Conservation (phyloP, 164 flowering plant species). For the Litsea cubeba region DNA sequence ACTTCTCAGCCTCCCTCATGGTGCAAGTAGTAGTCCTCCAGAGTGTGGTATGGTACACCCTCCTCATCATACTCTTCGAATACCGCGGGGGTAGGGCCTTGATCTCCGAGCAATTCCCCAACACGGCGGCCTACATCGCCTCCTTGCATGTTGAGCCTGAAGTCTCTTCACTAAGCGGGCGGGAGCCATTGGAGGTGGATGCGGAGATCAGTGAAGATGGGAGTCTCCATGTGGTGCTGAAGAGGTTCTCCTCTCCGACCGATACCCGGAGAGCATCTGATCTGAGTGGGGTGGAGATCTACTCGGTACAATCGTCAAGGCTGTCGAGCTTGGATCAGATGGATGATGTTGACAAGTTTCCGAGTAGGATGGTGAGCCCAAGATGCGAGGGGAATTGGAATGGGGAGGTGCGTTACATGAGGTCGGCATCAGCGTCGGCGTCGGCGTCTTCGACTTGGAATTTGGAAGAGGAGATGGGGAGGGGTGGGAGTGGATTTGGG, state of each 20-base stretch:
- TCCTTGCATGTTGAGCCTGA: conserved; percentile 83
- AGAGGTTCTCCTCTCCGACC: conserved; percentile 27
- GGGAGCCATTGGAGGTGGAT: conserved; percentile 67
- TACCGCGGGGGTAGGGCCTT: conserved; percentile 76
- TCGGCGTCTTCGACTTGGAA: conserved; percentile 64
- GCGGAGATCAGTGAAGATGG: conserved; percentile 87
- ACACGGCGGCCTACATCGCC: conserved; percentile 73
- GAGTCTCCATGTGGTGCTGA: conserved; percentile 66
- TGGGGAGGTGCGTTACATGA: not conserved
- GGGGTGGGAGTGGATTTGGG: conserved; percentile 3
- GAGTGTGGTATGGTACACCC: conserved; percentile 86
- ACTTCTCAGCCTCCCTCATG: conserved; percentile 67
- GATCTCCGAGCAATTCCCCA: conserved; percentile 82
- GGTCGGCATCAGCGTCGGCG: not conserved
- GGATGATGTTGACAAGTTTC: conserved; percentile 71
- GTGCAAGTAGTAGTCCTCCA: conserved; percentile 88
- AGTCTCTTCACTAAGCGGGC: conserved; percentile 72
- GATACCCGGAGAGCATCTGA: conserved; percentile 37
- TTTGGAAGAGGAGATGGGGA: conserved; percentile 59
- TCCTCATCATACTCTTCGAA: conserved; percentile 86
- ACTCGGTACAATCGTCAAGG: conserved; percentile 77
- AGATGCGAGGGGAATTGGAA: conserved; percentile 41
- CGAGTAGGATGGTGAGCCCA: conserved; percentile 62
- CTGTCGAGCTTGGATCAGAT: conserved; percentile 80
- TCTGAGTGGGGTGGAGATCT: conserved; percentile 82